Conservation (phyloP, 805 yeast species). For the Pichia sporocuriosa region DNA sequence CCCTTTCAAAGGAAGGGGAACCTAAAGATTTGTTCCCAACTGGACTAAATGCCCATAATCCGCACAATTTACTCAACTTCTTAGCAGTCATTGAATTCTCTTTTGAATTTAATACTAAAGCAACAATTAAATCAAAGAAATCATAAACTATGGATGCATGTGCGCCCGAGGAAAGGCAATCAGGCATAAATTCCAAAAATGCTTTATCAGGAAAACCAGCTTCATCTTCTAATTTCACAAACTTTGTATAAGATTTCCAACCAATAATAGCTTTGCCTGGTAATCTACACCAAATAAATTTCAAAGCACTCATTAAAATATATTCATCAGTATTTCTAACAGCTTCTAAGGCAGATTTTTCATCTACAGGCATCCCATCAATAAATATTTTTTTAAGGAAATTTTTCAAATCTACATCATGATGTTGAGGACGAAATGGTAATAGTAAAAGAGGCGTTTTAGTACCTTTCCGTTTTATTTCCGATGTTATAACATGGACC, state of each 20-base stretch:
- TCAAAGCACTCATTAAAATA: conserved; percentile 65
- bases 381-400: conserved; percentile 50
- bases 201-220: conserved; percentile 65
- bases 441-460: conserved; percentile 68
- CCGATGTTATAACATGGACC: conserved; percentile 65
- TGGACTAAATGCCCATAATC: conserved; percentile 74
- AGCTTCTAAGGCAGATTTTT: conserved; percentile 34
- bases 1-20: conserved; percentile 49
- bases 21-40: conserved; percentile 32
- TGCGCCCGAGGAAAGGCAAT: conserved; percentile 72
- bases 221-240: conserved; percentile 56
- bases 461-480: conserved; percentile 62
- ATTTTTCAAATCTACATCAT: conserved; percentile 50
- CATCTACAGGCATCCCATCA: conserved; percentile 40
- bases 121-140: conserved; percentile 72
- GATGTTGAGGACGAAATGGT: conserved; percentile 68
- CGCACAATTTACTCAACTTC: conserved; percentile 74
- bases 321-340: conserved; percentile 55
- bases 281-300: conserved; percentile 81
- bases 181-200: conserved; percentile 77
- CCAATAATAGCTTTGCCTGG: conserved; percentile 77
- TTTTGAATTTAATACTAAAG: conserved; percentile 72
- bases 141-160: conserved; percentile 88
- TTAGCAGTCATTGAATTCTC: conserved; percentile 74
- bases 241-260: conserved; percentile 75